Conservation (phyloP, 176 grass and related monocot species). For the Coix lacrymajobi region DNA sequence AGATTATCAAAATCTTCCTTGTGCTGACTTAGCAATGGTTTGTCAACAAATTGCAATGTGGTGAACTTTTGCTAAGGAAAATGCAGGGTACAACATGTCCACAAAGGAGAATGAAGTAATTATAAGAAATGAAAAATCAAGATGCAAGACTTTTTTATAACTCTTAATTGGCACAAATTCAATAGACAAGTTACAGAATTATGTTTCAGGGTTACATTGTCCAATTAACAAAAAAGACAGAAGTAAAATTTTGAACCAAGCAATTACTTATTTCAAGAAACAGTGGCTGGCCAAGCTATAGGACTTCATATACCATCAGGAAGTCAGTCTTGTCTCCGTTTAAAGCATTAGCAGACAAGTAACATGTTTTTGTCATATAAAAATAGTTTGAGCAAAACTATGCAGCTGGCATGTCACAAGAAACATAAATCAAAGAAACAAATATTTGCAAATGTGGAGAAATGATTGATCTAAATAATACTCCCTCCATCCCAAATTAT, state of each 20-base stretch:
- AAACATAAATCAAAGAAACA: not conserved
- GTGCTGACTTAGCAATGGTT: slow-evolving; percentile 23
- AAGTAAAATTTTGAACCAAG: slow-evolving; percentile 13
- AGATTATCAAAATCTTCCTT: slow-evolving; percentile 35
- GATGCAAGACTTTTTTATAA: not conserved
- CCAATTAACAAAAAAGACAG: not conserved
- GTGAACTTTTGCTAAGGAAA: slow-evolving; percentile 11
- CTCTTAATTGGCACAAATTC: not conserved
- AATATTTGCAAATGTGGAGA: not conserved
- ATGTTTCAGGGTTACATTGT: slow-evolving; percentile 4
- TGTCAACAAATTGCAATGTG: slow-evolving; percentile 8
- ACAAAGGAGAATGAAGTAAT: not conserved
- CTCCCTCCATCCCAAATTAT: too few relatives aligned
- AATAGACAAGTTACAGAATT: not conserved
- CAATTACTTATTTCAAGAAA: not conserved
- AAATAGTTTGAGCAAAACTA: slow-evolving; percentile 9
- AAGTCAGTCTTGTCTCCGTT: slow-evolving; percentile 1
- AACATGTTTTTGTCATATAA: not conserved
- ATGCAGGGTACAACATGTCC: not conserved
- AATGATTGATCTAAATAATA: not conserved
- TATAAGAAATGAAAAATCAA: not conserved
- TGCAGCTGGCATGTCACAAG: not conserved
- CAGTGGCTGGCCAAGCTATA: not conserved
- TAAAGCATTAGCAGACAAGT: not conserved
- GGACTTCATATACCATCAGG: not conserved